Conservation (phyloP, 2,329 filamentous ascomycete genomes). For the Blastomyces parvus region DNA sequence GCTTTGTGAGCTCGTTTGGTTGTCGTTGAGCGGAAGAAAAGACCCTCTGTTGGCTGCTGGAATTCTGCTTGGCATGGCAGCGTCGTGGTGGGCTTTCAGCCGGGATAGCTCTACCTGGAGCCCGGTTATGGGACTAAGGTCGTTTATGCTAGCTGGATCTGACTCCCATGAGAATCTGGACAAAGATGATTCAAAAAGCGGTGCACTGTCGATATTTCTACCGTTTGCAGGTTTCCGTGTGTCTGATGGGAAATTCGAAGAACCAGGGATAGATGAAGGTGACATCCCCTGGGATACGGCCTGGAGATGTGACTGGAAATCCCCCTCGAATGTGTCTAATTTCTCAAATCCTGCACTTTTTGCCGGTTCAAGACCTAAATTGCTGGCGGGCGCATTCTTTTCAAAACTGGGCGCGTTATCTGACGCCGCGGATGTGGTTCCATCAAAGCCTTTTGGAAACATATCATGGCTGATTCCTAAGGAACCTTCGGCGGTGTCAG, state of each 20-base stretch:
- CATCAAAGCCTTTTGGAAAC: background rate
- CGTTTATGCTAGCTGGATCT: background rate
- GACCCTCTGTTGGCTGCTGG: background rate
- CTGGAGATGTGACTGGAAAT: background rate
- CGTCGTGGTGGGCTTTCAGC: background rate
- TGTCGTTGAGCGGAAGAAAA: background rate
- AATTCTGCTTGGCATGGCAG: background rate
- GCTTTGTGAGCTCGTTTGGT: background rate
- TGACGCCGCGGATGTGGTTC: background rate
- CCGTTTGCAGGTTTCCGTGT: background rate
- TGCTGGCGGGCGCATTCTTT: background rate
- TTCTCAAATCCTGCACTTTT: background rate
- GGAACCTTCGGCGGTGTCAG: constrained; percentile 9
- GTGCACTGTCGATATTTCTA: background rate
- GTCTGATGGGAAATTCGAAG: background rate
- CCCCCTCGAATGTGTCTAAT: background rate
- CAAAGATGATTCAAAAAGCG: background rate
- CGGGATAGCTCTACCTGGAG: background rate
- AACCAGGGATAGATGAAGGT: background rate
- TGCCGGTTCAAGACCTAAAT: background rate
- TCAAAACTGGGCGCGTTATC: background rate
- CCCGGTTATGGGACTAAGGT: background rate
- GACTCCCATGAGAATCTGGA: background rate
- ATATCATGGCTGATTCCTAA: constrained; percentile 5
- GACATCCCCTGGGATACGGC: background rate